These are phyloP conservation scores for Tetradesmus obliquus DNA, from an alignment of 139 green algal species.

Conservation along the genomic window DNA sequence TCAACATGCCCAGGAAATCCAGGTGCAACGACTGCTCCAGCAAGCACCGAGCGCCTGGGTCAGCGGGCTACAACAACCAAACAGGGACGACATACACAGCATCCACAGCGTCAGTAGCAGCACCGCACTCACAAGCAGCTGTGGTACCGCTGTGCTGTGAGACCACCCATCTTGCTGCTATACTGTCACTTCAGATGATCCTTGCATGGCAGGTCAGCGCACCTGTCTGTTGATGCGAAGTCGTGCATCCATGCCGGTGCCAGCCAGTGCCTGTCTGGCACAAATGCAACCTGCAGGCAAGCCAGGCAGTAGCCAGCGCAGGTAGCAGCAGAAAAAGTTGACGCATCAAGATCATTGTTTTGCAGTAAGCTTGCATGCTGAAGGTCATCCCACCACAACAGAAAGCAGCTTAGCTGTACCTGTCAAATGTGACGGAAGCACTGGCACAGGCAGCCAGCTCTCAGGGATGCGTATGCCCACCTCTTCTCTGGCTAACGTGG, in stretches of 20 bases:
- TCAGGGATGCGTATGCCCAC: neutral
- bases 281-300: constrained; percentile 53
- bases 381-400: neutral
- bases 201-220: neutral
- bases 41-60: neutral
- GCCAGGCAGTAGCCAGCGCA: neutral
- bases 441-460: neutral
- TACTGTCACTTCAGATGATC: too few species aligned
- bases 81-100: neutral
- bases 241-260: constrained; percentile 85
- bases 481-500: constrained; percentile 10
- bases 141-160: neutral
- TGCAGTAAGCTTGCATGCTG: neutral
- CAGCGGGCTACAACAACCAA: neutral
- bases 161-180: too few species aligned
- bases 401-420: neutral
- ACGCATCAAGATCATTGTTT: neutral
- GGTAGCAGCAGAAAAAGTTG: constrained; percentile 7
- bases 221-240: constrained; percentile 68
- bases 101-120: neutral
- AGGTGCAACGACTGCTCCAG: neutral
- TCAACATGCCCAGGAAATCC: neutral
- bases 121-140: neutral
- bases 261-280: constrained; percentile 55
- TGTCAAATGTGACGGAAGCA: neutral